A percentile compares a stretch with the other conserved stretches of the same genome.
Evolutionary conservation across 2,329 filamentous ascomycete genomes (phyloP).

Genomic region (Ramichloridium luteum): DNA sequence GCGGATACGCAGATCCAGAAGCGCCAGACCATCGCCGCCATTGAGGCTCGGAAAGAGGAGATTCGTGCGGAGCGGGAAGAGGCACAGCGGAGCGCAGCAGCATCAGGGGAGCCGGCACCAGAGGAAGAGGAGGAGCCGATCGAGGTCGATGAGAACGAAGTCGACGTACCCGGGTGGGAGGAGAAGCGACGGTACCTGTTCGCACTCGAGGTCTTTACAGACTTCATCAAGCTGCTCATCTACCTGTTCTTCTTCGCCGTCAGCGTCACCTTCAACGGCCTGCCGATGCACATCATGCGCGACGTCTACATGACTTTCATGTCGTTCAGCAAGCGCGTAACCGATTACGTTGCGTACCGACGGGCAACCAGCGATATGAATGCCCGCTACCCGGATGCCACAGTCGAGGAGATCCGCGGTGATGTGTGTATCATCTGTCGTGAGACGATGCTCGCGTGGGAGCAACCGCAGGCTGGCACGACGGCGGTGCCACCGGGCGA

Average conservation of each 20-base stretch:
- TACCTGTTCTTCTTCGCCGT: constrained; percentile 90
- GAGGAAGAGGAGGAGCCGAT: constrained; percentile 46
- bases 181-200: constrained; percentile 88
- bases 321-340: constrained; percentile 81
- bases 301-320: constrained; percentile 90
- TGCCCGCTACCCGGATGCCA: constrained; percentile 77
- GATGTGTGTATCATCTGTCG: constrained; percentile 97
- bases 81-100: background rate
- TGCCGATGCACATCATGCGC: constrained; percentile 92
- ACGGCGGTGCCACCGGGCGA: constrained; percentile 21
- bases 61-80: constrained; percentile 40
- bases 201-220: constrained; percentile 65
- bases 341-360: constrained; percentile 77
- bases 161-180: constrained; percentile 93
- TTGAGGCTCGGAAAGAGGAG: constrained; percentile 57
- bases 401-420: constrained; percentile 65
- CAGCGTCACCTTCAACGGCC: constrained; percentile 81
- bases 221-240: constrained; percentile 80
- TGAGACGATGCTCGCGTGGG: constrained; percentile 86
- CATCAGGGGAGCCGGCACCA: constrained; percentile 27
- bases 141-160: constrained; percentile 82
- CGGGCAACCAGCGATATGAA: constrained; percentile 93
- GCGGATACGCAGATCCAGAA: constrained; percentile 64
- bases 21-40: constrained; percentile 57
- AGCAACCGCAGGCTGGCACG: constrained; percentile 34